These are phyloP conservation scores for Haematococcus sp. DNA, from an alignment of 139 green algal species.

Conservation along the genomic window DNA sequence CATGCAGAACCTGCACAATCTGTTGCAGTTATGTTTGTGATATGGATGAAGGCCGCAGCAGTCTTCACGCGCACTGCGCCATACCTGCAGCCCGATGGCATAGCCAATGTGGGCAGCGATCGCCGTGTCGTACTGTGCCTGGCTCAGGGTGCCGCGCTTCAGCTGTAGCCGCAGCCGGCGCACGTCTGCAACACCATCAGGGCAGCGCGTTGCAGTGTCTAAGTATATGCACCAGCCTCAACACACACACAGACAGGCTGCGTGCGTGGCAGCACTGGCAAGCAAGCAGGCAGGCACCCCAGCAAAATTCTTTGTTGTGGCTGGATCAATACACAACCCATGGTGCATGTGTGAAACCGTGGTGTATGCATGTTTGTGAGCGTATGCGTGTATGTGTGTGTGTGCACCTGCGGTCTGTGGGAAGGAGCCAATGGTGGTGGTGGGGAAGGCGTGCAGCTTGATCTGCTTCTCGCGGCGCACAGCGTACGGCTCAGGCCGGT, in stretches of 20 bases:
- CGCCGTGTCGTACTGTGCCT: constrained; percentile 58
- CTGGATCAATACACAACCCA: not conserved
- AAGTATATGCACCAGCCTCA: no score
- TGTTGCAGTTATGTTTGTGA: no score
- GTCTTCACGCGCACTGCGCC: no score
- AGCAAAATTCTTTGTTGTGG: not conserved
- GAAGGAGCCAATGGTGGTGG: constrained; percentile 89
- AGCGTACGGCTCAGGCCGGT: constrained; percentile 47
- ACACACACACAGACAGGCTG: no score
- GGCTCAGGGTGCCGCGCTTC: constrained; percentile 57
- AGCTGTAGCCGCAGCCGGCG: constrained; percentile 48
- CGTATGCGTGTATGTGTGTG: no score
- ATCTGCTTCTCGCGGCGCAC: constrained; percentile 62
- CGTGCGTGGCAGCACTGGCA: not conserved
- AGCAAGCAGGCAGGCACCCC: not conserved
- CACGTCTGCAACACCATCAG: constrained; percentile 14
- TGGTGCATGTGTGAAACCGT: not conserved
- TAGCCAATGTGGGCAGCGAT: constrained; percentile 55
- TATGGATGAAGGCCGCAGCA: no score
- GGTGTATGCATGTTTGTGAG: constrained; percentile 5
- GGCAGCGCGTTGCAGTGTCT: not conserved
- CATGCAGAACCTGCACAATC: no score
- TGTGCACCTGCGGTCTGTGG: constrained; percentile 70
- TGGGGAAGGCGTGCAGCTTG: constrained; percentile 70
- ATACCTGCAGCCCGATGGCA: constrained; percentile 49